Base-by-base conservation (phyloP, 305 asterid genomes). In the Stenogyne calaminthoides region DNA sequence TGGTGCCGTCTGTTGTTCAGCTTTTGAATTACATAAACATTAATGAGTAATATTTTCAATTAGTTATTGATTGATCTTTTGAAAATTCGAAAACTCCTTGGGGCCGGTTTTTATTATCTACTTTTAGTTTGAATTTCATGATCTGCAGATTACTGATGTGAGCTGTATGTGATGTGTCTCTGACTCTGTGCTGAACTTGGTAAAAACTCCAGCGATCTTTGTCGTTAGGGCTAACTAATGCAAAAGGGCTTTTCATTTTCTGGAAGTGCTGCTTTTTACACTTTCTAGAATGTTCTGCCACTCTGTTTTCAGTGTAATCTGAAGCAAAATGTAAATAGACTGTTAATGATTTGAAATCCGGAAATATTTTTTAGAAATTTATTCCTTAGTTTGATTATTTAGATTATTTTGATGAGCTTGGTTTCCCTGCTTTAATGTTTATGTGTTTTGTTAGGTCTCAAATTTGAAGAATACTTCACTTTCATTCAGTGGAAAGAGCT, bases 401-500 rank as follows among this genome's bases (percentile, higher is more conserved):
- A 7, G 32, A 55, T 20, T 15, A 27, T 60, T 32, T 16, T 20
- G 32, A 58, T 47, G 61, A 27, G 25, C 32, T 0, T 34, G 19
- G 58, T 36, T 62, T 42, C 39, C 62, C 29, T 76, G 12, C 51
- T 32, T 14, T 55, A 51, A 8, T 9, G 10, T 63, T 70, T 0
- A 61, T 49, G 60, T 69, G 69, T 73, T 12, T 34, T 1, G n/a
- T 64, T 89, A 92, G 98, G 81, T 80, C 52, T 81, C 93, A 7
- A 77, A 60, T 56, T 71, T 83, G 85, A 86, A 78, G 80, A 77
- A 67, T 37, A 84, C 85, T 74, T 83, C 96, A 5, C 74, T 95
- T 56, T 82, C 97, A 39, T 73, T 88, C 77, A 76, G 64, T 59
- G 95, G 92, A 66, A 89, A 77, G 70, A 78, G 78, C 70, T 81